Base-by-base conservation (phyloP, 2,329 filamentous ascomycete genomes). In the Hymenoscyphus fructigenus region DNA sequence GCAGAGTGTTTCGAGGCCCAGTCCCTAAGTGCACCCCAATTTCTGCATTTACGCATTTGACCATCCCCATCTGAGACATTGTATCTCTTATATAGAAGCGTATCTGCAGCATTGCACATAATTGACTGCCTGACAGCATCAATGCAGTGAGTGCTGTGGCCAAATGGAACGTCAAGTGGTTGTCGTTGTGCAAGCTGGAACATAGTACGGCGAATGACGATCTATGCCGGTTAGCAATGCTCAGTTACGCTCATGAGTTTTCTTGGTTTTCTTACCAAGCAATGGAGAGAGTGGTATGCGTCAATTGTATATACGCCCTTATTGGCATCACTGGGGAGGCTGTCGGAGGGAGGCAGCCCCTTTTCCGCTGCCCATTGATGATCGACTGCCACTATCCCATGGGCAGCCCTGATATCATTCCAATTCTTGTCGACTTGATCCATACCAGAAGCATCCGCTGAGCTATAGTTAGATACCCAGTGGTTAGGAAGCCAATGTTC, bases 341-440 rank as follows among this genome's bases (percentile, higher is more conserved):
- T 9, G 26, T 38, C 26, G 9, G 28, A 23, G 9, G 6, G 15
- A 3, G 60, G 60, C 32, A 50, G 28, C 7, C 28, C 41, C 9
- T 57, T 26, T 10, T n/a, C 10, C 17, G 10, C 20, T 14, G 60
- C 47, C 60, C 60, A 62, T n/a, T 57, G 5, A 23, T 23, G 47
- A 12, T 62, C 60, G 17, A 62, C 50, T 14, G 60, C 60, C 7
- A 62, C 60, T 14, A 62, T 32, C 20, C 60, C 60, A 41, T 62
- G 60, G n/a, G 60, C 20, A 6, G 60, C 28, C 3, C 34, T 17
- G n/a, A 62, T 57, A 26, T 29, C 3, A 28, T 57, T 20, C 60
- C 60, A 62, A 59, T 5, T 10, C 10, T 36, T 17, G n/a, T 36
- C 32, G 9, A 59, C n/a, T 12, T 28, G 5, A 17, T n/a, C 28